Evolutionary conservation across 345 rosid species (phyloP).

Genomic region (Salix dunnii): DNA sequence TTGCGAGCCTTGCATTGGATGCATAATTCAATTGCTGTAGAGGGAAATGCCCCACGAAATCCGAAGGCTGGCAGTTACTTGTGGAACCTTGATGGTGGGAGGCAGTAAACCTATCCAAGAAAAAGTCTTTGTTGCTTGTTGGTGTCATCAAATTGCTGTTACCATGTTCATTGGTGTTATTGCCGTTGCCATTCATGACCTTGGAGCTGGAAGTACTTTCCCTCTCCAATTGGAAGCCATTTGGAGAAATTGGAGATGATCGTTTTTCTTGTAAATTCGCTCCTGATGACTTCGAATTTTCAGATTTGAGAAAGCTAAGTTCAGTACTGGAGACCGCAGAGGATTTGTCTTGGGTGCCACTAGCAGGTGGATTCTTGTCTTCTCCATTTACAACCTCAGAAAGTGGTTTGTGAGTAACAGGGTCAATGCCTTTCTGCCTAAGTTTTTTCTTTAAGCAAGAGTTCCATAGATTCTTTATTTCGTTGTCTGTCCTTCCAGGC

Average conservation of each 20-base stretch:
- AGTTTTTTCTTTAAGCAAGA: slow-evolving; percentile 37
- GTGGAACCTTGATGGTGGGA: slow-evolving; percentile 33
- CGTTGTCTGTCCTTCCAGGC: slow-evolving; percentile 37
- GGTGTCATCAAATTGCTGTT: slow-evolving; percentile 21
- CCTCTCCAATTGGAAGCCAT: slow-evolving; percentile 33
- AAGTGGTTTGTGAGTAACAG: slow-evolving; percentile 32
- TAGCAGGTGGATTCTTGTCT: slow-evolving; percentile 37
- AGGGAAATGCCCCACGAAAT: slow-evolving; percentile 34
- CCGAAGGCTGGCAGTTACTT: slow-evolving; percentile 25
- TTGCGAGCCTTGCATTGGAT: slow-evolving; percentile 33
- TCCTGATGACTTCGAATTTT: slow-evolving; percentile 1
- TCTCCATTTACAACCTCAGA: slow-evolving; percentile 49
- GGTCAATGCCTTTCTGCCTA: slow-evolving; percentile 34
- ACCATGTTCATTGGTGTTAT: not conserved
- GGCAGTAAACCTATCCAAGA: slow-evolving; percentile 32
- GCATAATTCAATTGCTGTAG: slow-evolving; percentile 37
- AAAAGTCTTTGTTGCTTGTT: slow-evolving; percentile 28
- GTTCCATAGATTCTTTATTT: slow-evolving; percentile 36
- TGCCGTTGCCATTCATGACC: slow-evolving; percentile 25
- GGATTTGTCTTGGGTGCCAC: slow-evolving; percentile 13
- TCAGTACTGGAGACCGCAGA: slow-evolving; percentile 24
- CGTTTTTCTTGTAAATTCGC: slow-evolving; percentile 15
- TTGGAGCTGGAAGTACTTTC: slow-evolving; percentile 44
- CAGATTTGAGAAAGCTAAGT: slow-evolving; percentile 24
- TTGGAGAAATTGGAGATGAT: slow-evolving; percentile 23